A percentile compares a stretch with the other conserved stretches of the same genome.
Evolutionary conservation across 768 basidiomycete genomes (phyloP).

Genomic region (Leccinum subgranulosum): DNA sequence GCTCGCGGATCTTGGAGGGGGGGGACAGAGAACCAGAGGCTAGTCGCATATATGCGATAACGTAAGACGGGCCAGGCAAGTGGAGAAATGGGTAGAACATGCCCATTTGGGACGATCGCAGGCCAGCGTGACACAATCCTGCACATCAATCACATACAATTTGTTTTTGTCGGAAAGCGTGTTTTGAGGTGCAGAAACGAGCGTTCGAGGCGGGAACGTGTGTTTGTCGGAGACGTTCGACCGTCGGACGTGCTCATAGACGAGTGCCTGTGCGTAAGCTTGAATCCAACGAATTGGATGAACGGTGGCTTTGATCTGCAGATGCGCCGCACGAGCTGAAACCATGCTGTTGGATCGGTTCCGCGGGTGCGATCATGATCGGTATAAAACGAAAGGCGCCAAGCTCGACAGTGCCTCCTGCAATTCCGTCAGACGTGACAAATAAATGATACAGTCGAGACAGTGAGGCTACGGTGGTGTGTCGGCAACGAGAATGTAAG

Average conservation of each 20-base stretch:
- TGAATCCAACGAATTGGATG: not conserved
- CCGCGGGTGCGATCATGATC: slow-evolving; percentile 22
- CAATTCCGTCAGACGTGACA: not conserved
- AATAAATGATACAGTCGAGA: not conserved
- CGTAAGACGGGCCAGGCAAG: slow-evolving; percentile 13
- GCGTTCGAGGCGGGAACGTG: not conserved
- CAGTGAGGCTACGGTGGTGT: not conserved
- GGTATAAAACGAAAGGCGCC: slow-evolving; percentile 7
- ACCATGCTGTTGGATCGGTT: slow-evolving; percentile 6
- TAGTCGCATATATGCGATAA: slow-evolving; percentile 4
- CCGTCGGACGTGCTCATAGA: not conserved
- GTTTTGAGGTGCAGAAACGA: not conserved
- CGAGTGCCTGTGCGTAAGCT: not conserved
- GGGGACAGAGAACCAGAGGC: slow-evolving; percentile 1
- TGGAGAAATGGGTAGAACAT: not conserved
- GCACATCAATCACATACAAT: not conserved
- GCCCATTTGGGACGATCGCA: not conserved
- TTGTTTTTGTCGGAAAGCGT: not conserved
- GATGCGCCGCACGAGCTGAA: slow-evolving; percentile 1
- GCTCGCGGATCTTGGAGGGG: slow-evolving; percentile 4
- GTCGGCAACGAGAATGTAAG: not conserved
- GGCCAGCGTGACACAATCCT: not conserved
- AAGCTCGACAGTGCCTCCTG: slow-evolving; percentile 1
- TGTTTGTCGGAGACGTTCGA: not conserved
- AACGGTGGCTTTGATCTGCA: slow-evolving; percentile 16